Percentiles rank a stretch among this genome's conserved stretches.
Evolutionary conservation across 148 eudicot genomes (phyloP).

Genomic region (Camellia japonica): DNA sequence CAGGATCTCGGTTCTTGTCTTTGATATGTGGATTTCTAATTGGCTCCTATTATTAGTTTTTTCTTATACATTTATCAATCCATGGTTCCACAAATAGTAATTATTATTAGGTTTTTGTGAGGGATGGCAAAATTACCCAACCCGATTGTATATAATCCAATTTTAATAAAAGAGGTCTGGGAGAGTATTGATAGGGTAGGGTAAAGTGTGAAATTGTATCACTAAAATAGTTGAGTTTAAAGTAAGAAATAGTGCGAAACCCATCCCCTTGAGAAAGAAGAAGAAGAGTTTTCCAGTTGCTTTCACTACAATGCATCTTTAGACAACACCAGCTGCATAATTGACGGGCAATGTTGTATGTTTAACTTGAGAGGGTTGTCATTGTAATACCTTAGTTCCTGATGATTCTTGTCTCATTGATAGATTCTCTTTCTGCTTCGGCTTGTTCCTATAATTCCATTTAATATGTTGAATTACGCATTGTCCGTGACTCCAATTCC

Average conservation of each 20-base stretch:
- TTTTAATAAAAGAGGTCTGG: no score
- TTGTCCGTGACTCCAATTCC: constrained; percentile 89
- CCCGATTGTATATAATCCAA: no score
- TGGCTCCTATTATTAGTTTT: not conserved
- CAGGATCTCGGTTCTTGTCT: not conserved
- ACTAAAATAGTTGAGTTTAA: no score
- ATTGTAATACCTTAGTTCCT: not conserved
- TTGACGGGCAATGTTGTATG: not conserved
- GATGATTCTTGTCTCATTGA: constrained; percentile 10
- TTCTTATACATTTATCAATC: no score
- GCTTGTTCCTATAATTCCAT: constrained; percentile 84
- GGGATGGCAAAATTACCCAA: no score
- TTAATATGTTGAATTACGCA: constrained; percentile 86
- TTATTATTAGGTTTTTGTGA: not conserved
- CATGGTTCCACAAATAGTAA: not conserved
- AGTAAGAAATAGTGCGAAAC: no score
- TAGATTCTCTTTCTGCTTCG: constrained; percentile 93
- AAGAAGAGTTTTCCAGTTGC: not conserved
- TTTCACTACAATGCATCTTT: not conserved
- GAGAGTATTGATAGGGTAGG: no score
- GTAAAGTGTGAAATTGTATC: no score
- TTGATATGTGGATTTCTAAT: not conserved
- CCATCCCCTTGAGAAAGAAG: not conserved
- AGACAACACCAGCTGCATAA: not conserved
- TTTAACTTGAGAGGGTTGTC: constrained; percentile 4